These are phyloP conservation scores for Ascochyta rabiei DNA, from an alignment of 2,329 filamentous ascomycete species.

Conservation along the genomic window DNA sequence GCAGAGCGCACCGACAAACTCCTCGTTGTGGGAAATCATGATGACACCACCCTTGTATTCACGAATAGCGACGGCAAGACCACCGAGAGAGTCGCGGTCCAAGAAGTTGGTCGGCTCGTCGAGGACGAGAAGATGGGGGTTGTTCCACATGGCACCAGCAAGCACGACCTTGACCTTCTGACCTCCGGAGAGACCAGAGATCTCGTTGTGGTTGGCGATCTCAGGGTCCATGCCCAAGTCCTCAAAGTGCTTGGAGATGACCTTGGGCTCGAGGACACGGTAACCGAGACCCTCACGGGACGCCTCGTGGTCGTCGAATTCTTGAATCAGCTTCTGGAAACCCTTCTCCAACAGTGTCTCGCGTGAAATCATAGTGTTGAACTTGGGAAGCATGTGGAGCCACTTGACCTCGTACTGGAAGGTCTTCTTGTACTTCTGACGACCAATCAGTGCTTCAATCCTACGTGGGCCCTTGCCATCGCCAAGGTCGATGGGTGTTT, in stretches of 20 bases:
- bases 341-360: conserved; percentile 87
- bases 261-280: conserved; percentile 87
- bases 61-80: conserved; percentile 94
- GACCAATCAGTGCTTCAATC: conserved; percentile 88
- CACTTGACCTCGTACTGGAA: conserved; percentile 99
- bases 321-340: conserved; percentile 92
- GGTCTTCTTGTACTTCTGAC: conserved; percentile 98
- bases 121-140: conserved; percentile 94
- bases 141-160: conserved; percentile 97
- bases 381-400: conserved; percentile 84
- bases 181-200: conserved; percentile 91
- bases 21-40: conserved; percentile 99
- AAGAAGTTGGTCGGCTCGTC: conserved; percentile 99
- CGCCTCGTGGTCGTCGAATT: conserved; percentile 98
- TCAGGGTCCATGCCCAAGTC: conserved; percentile 95
- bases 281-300: conserved; percentile 98
- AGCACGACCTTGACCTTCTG: conserved; percentile 99
- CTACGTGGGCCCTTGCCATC: conserved; percentile 80
- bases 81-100: conserved; percentile 95
- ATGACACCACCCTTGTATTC: conserved; percentile 98
- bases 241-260: conserved; percentile 98
- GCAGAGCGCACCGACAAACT: conserved; percentile 95
- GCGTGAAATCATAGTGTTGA: conserved; percentile 90
- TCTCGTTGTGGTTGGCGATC: conserved; percentile 98
- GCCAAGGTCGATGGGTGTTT: conserved; percentile 82